Evolutionary conservation across 257 asterid genomes (phyloP), one percentile per base, ranked within the genome.

Genomic region (Osmanthus fragrans): DNA sequence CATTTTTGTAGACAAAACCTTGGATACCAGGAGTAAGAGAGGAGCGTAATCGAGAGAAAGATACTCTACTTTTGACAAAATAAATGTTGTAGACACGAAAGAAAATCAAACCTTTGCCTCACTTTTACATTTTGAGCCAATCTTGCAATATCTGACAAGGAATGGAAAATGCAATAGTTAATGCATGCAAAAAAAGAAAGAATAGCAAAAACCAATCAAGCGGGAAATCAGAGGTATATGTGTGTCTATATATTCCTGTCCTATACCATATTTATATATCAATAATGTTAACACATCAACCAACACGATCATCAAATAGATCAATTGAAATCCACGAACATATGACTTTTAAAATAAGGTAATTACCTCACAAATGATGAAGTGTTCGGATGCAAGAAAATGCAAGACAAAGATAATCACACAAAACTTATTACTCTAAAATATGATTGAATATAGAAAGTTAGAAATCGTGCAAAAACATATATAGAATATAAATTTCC

Each of bases 81-180:
- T 33, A 63, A n/a, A 33, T 71, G 42, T 49, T 64, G 56, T 19
- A 37, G 36, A 36, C 33, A 58, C 42, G 69, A 73, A 42, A 78
- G 32, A 25, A 56, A 71, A 65, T 15, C 89, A 76, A 25, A 95
- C 99, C 99, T 91, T 89, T 95, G 99, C 80, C 98, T 89, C 80
- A 95, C 96, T 87, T 95, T 93, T 73, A 91, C 95, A 81, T 80
- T 73, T 81, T 89, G 94, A 76, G 97, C 99, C 91, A 95, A 86
- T 84, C 85, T 91, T 73, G 95, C 94, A 66, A 95, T 89, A 87
- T 91, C 99, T 93, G 93, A 10, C 33, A 65, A 47, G 45, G 7
- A 51, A 45, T 5, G 68, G n/a, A 73, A 70, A 80, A 51, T 27
- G 73, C 67, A 54, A 64, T 34, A 10, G 70, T 74, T 32, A 34